A percentile compares a stretch with the other conserved stretches of the same genome.
phyloP scores from a whole-genome alignment of 1,284 basidiomycete genomes.

The Trichosporon sp. region DNA sequence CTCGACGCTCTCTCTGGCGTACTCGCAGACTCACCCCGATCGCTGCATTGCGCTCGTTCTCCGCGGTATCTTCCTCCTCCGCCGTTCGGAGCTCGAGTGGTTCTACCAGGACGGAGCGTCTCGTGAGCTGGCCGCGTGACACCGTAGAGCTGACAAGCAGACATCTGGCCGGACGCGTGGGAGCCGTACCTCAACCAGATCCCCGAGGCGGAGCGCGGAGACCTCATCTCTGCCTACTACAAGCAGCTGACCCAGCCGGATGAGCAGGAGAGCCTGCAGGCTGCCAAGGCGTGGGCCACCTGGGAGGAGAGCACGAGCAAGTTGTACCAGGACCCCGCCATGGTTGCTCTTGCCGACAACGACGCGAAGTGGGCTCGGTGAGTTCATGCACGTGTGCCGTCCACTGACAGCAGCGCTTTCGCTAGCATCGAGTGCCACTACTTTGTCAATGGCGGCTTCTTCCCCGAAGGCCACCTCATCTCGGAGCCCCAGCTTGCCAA shows the following conservation, averaged over 20 bases:
- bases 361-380: constrained; percentile 73
- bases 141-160: constrained; percentile 30
- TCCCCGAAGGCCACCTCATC: constrained; percentile 84
- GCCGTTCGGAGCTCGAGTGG: constrained; percentile 82
- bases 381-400: constrained; percentile 37
- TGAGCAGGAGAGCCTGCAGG: constrained; percentile 61
- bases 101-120: constrained; percentile 73
- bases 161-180: constrained; percentile 85
- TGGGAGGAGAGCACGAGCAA: constrained; percentile 90
- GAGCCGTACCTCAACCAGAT: constrained; percentile 79
- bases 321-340: constrained; percentile 68
- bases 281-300: constrained; percentile 73
- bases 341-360: constrained; percentile 70
- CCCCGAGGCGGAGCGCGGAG: constrained; percentile 73
- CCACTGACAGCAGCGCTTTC: constrained; percentile 66
- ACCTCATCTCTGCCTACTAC: constrained; percentile 77
- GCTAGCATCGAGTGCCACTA: constrained; percentile 92
- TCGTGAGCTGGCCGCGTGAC: constrained; percentile 34
- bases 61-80: constrained; percentile 85
- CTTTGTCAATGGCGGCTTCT: constrained; percentile 84
- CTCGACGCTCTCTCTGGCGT: constrained; percentile 81
- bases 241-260: constrained; percentile 76
- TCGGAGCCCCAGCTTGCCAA: constrained; percentile 83
- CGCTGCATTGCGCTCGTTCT: constrained; percentile 77
- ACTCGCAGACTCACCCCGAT: constrained; percentile 82